Conservation (phyloP, 208 protist genomes). For the Spongospora subterranea region DNA sequence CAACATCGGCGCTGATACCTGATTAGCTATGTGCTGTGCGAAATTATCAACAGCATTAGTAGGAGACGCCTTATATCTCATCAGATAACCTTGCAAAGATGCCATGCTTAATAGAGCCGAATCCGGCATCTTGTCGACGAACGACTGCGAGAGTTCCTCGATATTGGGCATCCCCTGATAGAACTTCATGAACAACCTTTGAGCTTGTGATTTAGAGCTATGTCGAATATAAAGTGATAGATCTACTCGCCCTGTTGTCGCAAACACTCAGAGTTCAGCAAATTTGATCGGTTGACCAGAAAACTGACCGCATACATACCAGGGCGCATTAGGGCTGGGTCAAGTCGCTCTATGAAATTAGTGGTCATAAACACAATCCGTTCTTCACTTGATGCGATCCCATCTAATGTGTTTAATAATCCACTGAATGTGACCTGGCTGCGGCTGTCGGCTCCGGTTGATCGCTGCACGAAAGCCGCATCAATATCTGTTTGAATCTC, state of each 20-base stretch:
- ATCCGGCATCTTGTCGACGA: background rate
- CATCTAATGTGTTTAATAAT: conserved; percentile 68
- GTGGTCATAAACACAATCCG: conserved; percentile 69
- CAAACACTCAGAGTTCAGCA: background rate
- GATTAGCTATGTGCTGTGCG: background rate
- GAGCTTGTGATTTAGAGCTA: conserved; percentile 26
- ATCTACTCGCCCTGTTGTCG: conserved; percentile 54
- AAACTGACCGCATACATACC: conserved; percentile 26
- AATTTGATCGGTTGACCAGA: conserved; percentile 5
- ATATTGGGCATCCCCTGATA: background rate
- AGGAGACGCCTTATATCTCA: conserved; percentile 13
- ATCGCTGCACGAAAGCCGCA: conserved; percentile 60
- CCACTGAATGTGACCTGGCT: conserved; percentile 62
- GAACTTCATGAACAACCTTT: conserved; percentile 3
- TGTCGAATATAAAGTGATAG: conserved; percentile 1
- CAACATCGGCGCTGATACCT: background rate
- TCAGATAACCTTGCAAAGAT: background rate
- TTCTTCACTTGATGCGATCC: conserved; percentile 64
- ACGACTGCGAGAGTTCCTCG: background rate
- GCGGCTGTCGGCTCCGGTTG: background rate
- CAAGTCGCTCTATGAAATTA: conserved; percentile 64
- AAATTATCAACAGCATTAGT: background rate
- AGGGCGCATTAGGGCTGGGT: conserved; percentile 58
- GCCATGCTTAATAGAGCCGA: background rate
- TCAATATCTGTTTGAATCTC: conserved; percentile 60